Conservation (phyloP, 2,329 filamentous ascomycete genomes). For the Catunica adiposa region DNA sequence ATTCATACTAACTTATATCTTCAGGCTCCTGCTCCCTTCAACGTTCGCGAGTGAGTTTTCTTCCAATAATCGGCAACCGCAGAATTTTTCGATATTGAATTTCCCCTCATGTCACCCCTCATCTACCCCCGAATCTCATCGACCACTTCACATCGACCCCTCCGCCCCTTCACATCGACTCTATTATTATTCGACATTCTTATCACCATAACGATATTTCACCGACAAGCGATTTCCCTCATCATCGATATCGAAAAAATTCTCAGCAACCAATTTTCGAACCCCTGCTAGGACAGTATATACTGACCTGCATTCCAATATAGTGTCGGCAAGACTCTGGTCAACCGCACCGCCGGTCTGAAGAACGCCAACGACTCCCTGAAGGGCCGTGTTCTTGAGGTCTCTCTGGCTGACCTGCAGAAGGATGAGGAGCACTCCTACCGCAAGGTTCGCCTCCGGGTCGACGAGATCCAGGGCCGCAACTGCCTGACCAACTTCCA, state of each 20-base stretch:
- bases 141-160: background rate
- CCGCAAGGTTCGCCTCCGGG: constrained; percentile 97
- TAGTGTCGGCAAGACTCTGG: constrained; percentile 98
- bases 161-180: background rate
- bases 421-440: constrained; percentile 99
- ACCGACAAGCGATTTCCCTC: background rate
- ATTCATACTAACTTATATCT: constrained; percentile 18
- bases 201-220: background rate
- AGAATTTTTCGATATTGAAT: background rate
- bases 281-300: constrained; percentile 6
- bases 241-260: background rate
- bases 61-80: constrained; percentile 1
- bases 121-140: background rate
- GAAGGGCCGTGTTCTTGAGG: constrained; percentile 97
- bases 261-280: background rate
- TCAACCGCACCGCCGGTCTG: constrained; percentile 98
- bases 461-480: constrained; percentile 99
- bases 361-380: constrained; percentile 99
- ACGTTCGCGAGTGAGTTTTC: constrained; percentile 75
- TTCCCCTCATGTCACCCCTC: background rate
- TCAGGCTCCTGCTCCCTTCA: constrained; percentile 87
- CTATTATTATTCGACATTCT: background rate
- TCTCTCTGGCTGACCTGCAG: constrained; percentile 95
- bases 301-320: constrained; percentile 17
- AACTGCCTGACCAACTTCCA: constrained; percentile 99